Conservation (phyloP, 306 rosid genomes). For the Cicer yamashitae region DNA sequence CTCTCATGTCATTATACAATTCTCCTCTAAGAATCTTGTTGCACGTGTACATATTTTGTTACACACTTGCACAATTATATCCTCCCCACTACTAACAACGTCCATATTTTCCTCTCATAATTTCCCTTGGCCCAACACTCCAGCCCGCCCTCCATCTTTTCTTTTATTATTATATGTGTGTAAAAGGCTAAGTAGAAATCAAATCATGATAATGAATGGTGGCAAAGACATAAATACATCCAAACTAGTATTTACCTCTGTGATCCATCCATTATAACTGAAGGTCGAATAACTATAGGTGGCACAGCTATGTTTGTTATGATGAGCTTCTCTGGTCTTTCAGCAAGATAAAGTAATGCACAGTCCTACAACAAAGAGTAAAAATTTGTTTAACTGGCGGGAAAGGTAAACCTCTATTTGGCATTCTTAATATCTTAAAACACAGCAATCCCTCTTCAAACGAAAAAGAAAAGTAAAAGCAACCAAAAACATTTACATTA, state of each 20-base stretch:
- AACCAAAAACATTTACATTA: constrained; percentile 34
- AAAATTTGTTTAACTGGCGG: constrained; percentile 41
- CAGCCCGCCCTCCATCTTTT: constrained; percentile 2
- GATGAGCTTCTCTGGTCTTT: constrained; percentile 86
- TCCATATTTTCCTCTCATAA: neutral
- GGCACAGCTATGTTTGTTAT: constrained; percentile 75
- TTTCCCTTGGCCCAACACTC: neutral
- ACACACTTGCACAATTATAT: constrained; percentile 8
- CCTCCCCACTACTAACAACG: constrained; percentile 8
- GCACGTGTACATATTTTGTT: neutral
- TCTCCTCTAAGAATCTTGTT: constrained; percentile 10
- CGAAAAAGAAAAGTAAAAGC: constrained; percentile 29
- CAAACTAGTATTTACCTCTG: constrained; percentile 64
- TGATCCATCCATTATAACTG: constrained; percentile 79
- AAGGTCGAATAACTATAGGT: constrained; percentile 88
- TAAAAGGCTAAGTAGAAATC: constrained; percentile 13
- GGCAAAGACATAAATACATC: constrained; percentile 31
- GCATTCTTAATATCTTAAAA: constrained; percentile 24
- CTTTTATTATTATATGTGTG: neutral
- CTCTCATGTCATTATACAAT: constrained; percentile 24
- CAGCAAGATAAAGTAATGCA: constrained; percentile 72
- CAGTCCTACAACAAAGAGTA: constrained; percentile 71
- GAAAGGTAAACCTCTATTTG: constrained; percentile 37
- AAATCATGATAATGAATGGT: constrained; percentile 16
- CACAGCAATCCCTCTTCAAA: neutral